phyloP scores from a whole-genome alignment of 805 yeast genomes.

The Middelhovenomyces tepae region DNA sequence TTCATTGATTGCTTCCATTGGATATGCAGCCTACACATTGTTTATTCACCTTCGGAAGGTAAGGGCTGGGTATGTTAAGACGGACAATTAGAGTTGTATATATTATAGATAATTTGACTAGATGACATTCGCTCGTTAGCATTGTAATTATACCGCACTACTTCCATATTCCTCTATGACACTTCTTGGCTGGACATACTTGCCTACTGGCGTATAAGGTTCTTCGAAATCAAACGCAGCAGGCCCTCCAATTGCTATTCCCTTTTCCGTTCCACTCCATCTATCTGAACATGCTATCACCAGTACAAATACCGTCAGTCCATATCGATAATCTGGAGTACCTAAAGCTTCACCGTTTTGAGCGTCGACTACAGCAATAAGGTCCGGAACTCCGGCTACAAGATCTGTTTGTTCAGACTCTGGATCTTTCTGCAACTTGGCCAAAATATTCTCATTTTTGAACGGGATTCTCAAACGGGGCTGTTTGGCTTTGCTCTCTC shows the following conservation, averaged over 20 bases:
- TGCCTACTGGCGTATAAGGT: slow-evolving; percentile 32
- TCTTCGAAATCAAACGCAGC: slow-evolving; percentile 32
- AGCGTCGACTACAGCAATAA: slow-evolving; percentile 35
- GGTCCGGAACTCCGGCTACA: slow-evolving; percentile 39
- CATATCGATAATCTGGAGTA: slow-evolving; percentile 41
- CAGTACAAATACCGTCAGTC: slow-evolving; percentile 36
- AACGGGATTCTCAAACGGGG: slow-evolving; percentile 30
- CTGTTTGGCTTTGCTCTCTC: slow-evolving; percentile 2
- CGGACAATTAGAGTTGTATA: too few species aligned
- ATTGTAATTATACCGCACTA: too few species aligned
- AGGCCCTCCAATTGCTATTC: slow-evolving; percentile 36
- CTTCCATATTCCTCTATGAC: slow-evolving; percentile 36
- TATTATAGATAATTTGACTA: too few species aligned
- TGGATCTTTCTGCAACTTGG: slow-evolving; percentile 20
- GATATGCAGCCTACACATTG: too few species aligned
- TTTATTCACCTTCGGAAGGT: too few species aligned
- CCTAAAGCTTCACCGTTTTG: slow-evolving; percentile 41
- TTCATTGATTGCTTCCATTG: too few species aligned
- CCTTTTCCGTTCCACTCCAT: slow-evolving; percentile 32
- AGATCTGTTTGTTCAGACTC: slow-evolving; percentile 21
- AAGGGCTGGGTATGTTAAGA: too few species aligned
- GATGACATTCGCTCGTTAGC: too few species aligned
- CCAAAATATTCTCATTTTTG: slow-evolving; percentile 39
- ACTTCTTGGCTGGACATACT: slow-evolving; percentile 29
- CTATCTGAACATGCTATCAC: slow-evolving; percentile 31